These are phyloP conservation scores for Boletus sensibilis DNA, from an alignment of 768 basidiomycete species.

Conservation along the genomic window DNA sequence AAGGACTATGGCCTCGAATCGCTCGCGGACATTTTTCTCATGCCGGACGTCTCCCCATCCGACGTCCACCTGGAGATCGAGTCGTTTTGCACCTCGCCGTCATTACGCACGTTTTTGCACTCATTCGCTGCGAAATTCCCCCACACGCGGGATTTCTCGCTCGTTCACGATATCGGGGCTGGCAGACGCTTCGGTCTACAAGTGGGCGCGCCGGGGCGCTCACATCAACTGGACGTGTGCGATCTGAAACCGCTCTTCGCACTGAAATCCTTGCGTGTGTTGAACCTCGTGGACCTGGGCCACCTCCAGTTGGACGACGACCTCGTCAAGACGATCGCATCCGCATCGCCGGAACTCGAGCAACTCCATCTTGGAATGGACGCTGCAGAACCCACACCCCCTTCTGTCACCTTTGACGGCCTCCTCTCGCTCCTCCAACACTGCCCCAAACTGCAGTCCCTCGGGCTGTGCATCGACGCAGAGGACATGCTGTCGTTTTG, in stretches of 20 bases:
- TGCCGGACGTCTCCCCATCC: conserved; percentile 13
- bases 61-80: conserved; percentile 22
- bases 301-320: conserved; percentile 13
- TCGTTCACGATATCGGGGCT: conserved; percentile 21
- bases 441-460: conserved; percentile 17
- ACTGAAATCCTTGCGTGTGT: conserved; percentile 11
- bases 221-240: conserved; percentile 7
- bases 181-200: conserved; percentile 22
- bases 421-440: conserved; percentile 19
- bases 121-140: conserved; percentile 14
- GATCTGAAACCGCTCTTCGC: conserved; percentile 18
- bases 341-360: conserved; percentile 18
- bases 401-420: conserved; percentile 19
- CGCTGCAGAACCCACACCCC: background rate
- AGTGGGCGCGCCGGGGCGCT: conserved; percentile 15
- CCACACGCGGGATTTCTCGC: conserved; percentile 16
- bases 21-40: conserved; percentile 20
- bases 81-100: conserved; percentile 19
- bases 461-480: conserved; percentile 16
- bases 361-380: conserved; percentile 11
- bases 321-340: conserved; percentile 18
- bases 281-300: conserved; percentile 19
- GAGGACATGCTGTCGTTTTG: conserved; percentile 9
- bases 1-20: conserved; percentile 20
- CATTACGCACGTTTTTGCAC: conserved; percentile 14